These are phyloP conservation scores for Lactarius akahatsu DNA, from an alignment of 768 basidiomycete species.

Conservation along the genomic window DNA sequence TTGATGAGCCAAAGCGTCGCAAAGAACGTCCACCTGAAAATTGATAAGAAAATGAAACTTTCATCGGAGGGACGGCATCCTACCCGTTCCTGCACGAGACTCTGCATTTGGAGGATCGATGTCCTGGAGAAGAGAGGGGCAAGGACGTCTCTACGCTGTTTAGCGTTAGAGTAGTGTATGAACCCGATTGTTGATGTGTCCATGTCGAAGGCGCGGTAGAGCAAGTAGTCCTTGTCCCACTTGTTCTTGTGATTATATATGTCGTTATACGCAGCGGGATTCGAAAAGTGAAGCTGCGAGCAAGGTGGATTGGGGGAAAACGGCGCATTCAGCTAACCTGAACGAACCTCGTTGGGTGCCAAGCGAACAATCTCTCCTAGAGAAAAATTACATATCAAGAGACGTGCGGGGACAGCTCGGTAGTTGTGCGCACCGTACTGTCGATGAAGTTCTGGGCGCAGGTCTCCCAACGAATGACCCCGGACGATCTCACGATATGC, in stretches of 20 bases:
- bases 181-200: neutral
- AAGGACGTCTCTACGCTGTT: neutral
- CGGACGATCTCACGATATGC: neutral
- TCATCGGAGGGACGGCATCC: neutral
- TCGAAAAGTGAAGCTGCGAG: slow-evolving; percentile 1
- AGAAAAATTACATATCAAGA: neutral
- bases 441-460: neutral
- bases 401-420: neutral
- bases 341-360: slow-evolving; percentile 2
- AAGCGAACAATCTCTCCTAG: slow-evolving; percentile 5
- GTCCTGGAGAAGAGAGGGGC: neutral
- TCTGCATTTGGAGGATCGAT: slow-evolving; percentile 4
- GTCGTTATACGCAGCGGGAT: neutral
- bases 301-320: neutral
- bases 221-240: neutral
- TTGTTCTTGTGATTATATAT: neutral
- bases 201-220: slow-evolving; percentile 10
- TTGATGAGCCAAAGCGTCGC: neutral
- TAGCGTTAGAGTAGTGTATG: neutral
- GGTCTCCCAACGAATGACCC: neutral
- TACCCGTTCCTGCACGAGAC: neutral
- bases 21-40: neutral
- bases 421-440: neutral
- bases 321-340: neutral
- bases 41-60: neutral